A percentile compares a stretch with the other conserved stretches of the same genome.
Conservation (phyloP, 306 rosid genomes). For the Prunus dulcis region DNA sequence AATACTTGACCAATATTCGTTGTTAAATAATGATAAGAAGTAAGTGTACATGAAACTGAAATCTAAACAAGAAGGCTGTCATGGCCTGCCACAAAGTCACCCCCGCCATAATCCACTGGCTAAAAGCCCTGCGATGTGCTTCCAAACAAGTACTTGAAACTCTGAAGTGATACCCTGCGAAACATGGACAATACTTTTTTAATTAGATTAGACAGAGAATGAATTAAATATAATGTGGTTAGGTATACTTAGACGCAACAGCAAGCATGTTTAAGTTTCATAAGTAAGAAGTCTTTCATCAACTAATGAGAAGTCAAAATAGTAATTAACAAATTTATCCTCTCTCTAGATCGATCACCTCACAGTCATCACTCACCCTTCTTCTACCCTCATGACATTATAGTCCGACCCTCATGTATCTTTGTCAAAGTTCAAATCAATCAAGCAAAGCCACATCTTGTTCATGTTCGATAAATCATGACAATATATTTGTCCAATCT, state of each 20-base stretch:
- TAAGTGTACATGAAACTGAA: background rate
- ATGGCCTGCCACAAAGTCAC: background rate
- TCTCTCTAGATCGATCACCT: background rate
- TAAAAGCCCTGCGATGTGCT: background rate
- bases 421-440: background rate
- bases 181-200: background rate
- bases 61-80: background rate
- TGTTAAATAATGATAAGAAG: background rate
- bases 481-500: slow-evolving; percentile 2
- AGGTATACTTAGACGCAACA: background rate
- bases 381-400: background rate
- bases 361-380: background rate
- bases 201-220: background rate
- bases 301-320: too few species aligned
- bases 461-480: background rate
- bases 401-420: background rate
- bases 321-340: background rate
- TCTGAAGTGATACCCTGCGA: background rate
- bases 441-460: background rate
- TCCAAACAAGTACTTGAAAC: slow-evolving; percentile 7
- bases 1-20: background rate
- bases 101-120: background rate
- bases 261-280: background rate
- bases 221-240: background rate
- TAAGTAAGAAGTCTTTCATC: background rate